phyloP scores from a whole-genome alignment of 805 yeast genomes.

The Saturnispora silvae region DNA sequence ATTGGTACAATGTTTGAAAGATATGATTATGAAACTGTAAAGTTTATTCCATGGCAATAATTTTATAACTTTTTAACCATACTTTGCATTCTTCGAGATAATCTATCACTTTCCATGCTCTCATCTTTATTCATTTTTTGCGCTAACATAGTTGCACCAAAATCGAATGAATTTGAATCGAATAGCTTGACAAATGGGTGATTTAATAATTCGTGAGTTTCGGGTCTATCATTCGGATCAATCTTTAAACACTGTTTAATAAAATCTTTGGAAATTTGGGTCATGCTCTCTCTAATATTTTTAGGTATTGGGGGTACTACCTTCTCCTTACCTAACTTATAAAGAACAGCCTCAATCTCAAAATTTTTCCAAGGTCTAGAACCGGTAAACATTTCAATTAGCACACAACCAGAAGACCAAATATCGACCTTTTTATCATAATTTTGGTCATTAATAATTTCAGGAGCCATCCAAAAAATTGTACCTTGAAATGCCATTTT shows the following conservation, averaged over 20 bases:
- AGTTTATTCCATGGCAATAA: not conserved
- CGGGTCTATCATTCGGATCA: constrained; percentile 81
- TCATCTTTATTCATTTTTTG: constrained; percentile 18
- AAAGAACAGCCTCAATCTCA: constrained; percentile 91
- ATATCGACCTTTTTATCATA: constrained; percentile 97
- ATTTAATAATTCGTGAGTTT: constrained; percentile 54
- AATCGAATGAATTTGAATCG: constrained; percentile 18
- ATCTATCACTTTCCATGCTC: constrained; percentile 15
- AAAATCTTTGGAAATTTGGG: constrained; percentile 57
- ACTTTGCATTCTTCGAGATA: constrained; percentile 11
- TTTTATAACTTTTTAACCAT: constrained; percentile 11
- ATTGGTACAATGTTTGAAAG: constrained; percentile 5
- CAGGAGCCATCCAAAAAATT: constrained; percentile 99
- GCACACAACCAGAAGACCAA: constrained; percentile 97
- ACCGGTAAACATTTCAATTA: constrained; percentile 95
- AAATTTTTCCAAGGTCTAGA: constrained; percentile 95
- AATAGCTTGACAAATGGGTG: constrained; percentile 32
- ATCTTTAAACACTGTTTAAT: constrained; percentile 64
- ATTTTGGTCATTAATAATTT: constrained; percentile 78
- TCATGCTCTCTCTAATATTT: constrained; percentile 60
- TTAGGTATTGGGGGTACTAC: constrained; percentile 94
- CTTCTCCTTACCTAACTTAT: constrained; percentile 66
- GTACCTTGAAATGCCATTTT: constrained; percentile 95
- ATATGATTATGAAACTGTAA: not conserved
- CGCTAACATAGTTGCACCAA: constrained; percentile 24